Percentiles rank a stretch among this genome's conserved stretches.
phyloP scores from a whole-genome alignment of 495 filamentous ascomycete genomes.

The Talaromyces trachyspermus region DNA sequence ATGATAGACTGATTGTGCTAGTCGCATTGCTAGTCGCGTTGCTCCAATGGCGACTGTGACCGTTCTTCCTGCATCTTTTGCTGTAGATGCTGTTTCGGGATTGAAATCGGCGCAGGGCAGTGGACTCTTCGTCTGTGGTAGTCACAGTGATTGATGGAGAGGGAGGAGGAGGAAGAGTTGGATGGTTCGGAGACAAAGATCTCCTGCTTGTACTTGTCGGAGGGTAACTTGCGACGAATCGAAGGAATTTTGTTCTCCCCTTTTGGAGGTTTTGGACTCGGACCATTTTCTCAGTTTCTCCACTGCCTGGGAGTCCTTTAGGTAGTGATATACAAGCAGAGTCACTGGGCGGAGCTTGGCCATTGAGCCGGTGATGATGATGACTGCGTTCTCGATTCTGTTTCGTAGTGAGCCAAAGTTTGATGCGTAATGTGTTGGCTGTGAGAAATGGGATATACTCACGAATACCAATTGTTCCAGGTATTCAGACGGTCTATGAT shows the following conservation, averaged over 20 bases:
- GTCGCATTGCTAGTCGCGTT: too few relatives aligned
- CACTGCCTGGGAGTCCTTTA: background rate
- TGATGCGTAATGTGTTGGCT: background rate
- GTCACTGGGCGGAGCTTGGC: conserved; percentile 1
- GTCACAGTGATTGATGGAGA: background rate
- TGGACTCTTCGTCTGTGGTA: background rate
- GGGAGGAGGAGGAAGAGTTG: too few relatives aligned
- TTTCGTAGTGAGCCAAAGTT: background rate
- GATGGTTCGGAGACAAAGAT: too few relatives aligned
- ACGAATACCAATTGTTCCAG: conserved; percentile 6
- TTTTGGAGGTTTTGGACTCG: too few relatives aligned
- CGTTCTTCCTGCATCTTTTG: background rate
- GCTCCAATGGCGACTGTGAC: background rate
- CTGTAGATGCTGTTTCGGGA: background rate
- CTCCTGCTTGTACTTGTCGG: too few relatives aligned
- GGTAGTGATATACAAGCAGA: background rate
- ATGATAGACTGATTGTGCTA: too few relatives aligned
- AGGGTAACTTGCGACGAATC: too few relatives aligned
- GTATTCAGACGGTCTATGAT: conserved; percentile 1
- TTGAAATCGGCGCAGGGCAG: background rate
- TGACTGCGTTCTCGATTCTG: conserved; percentile 2
- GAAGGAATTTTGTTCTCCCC: too few relatives aligned
- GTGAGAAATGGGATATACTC: background rate
- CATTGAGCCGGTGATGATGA: conserved; percentile 2
- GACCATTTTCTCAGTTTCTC: too few relatives aligned